Conservation (phyloP, 129 eudicot species). For the Mikania micrantha region DNA sequence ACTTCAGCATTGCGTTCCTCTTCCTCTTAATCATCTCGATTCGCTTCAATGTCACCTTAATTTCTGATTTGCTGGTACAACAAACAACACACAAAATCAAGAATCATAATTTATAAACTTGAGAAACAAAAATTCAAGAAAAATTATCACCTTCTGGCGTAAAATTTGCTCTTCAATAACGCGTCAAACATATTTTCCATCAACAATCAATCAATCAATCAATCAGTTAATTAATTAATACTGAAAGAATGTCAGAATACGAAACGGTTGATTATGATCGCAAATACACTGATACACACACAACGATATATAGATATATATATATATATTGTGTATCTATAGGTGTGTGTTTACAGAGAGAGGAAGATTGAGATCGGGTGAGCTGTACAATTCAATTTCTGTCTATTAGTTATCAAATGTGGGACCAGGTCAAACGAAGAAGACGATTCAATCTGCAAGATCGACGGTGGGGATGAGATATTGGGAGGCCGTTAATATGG, state of each 20-base stretch:
- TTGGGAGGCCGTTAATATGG: conserved; percentile 25
- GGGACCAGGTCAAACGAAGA: conserved; percentile 17
- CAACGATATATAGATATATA: background rate
- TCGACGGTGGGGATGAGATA: conserved; percentile 26
- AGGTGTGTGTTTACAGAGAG: background rate
- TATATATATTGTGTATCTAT: background rate
- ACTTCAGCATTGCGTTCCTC: conserved; percentile 69
- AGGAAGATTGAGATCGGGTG: conserved; percentile 19
- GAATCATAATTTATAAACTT: background rate
- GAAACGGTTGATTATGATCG: conserved; percentile 10
- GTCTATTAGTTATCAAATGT: conserved; percentile 8
- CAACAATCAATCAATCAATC: no score
- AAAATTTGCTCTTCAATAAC: conserved; percentile 61
- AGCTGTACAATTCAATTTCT: conserved; percentile 16
- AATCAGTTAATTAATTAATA: no score
- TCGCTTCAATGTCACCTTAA: conserved; percentile 47
- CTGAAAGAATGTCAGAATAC: background rate
- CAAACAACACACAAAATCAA: background rate
- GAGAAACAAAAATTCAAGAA: background rate
- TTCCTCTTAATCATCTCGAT: conserved; percentile 53
- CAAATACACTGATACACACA: background rate
- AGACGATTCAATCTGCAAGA: conserved; percentile 8
- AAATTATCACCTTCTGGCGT: conserved; percentile 41
- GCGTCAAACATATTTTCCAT: conserved; percentile 48
- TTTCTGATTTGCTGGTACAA: conserved; percentile 46